Base-by-base conservation (phyloP, 768 basidiomycete species). In the Russula brevipes region DNA sequence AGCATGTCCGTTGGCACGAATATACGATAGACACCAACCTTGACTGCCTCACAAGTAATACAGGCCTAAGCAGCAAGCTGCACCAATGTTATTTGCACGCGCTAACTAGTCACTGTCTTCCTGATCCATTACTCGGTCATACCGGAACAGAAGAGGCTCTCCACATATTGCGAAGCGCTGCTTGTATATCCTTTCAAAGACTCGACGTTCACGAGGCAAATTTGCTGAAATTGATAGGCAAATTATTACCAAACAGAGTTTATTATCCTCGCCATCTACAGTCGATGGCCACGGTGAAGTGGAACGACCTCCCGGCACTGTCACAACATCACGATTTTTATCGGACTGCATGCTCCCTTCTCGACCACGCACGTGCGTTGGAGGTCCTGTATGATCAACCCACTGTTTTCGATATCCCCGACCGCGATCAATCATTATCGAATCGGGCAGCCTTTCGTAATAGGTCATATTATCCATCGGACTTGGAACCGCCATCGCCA, bases 111-210 rank as follows among this genome's bases (percentile, higher is more conserved):
- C 74, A 76, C 49, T 74, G 74, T 52, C 68, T 77, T 16, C 71
- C 73, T 12, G 81, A 83, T 69, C 78, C 79, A 3, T 70, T 83
- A 19, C 79, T 77, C 0, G 66, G 67, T 17, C 75, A 76, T 10
- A 78, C 77, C 0, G 82, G 82, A 5, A 76, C 76, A 1, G 76
- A 79, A 46, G 75, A 81, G 51, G 80, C 81, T 0, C 66, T 82
- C 19, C 66, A 71, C 53, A 68, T 76, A 49, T 69, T 83, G 31
- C 63, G 63, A 12, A 79, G 78, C 0, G 75, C 78, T 7, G 61
- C 71, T 9, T 76, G 70, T 41, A 70, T 63, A 41, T 80, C 82
- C 0, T 80, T 82, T 60, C 74, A 77, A 70, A 69, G 59, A 47
- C 69, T 81, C 14, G 61, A 31, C 4, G 5, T 7, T 2, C 16